Conservation (phyloP, 2,329 filamentous ascomycete species). For the Fusarium temperatum region DNA sequence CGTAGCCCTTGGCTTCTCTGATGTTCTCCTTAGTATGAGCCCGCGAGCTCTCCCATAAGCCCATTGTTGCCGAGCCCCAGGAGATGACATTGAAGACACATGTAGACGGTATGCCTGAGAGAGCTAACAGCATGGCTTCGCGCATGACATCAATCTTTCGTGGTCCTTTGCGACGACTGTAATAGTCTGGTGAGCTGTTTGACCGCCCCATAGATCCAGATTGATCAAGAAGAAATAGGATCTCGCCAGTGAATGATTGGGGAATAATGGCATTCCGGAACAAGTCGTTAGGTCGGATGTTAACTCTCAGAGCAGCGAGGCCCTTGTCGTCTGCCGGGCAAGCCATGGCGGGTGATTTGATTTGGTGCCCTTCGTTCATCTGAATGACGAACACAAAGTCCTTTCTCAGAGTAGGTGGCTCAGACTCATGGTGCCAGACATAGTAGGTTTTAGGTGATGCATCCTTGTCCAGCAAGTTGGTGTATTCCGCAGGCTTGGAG, state of each 20-base stretch:
- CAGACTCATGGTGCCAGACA: not conserved
- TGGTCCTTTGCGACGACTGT: fast-evolving
- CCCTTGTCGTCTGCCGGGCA: fast-evolving
- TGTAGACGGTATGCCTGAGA: fast-evolving
- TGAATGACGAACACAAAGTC: not conserved
- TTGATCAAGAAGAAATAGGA: not conserved
- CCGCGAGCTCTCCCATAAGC: not conserved
- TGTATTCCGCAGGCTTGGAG: fast-evolving
- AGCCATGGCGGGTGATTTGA: not conserved
- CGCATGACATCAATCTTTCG: not conserved
- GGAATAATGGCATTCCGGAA: not conserved
- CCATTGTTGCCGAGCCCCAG: not conserved
- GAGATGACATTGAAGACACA: not conserved
- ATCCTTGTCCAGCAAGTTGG: fast-evolving
- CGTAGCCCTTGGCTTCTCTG: not conserved
- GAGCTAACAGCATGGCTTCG: not conserved
- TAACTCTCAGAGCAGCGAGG: not conserved
- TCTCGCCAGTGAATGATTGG: not conserved
- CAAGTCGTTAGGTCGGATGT: not conserved
- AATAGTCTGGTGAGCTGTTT: fast-evolving
- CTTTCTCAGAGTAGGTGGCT: fast-evolving
- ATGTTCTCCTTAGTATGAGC: fast-evolving
- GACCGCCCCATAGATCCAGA: not conserved
- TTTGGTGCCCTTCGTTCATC: fast-evolving
- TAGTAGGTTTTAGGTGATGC: fast-evolving